Conservation (phyloP, 768 basidiomycete species). For the Rhodotorula diobovata region DNA sequence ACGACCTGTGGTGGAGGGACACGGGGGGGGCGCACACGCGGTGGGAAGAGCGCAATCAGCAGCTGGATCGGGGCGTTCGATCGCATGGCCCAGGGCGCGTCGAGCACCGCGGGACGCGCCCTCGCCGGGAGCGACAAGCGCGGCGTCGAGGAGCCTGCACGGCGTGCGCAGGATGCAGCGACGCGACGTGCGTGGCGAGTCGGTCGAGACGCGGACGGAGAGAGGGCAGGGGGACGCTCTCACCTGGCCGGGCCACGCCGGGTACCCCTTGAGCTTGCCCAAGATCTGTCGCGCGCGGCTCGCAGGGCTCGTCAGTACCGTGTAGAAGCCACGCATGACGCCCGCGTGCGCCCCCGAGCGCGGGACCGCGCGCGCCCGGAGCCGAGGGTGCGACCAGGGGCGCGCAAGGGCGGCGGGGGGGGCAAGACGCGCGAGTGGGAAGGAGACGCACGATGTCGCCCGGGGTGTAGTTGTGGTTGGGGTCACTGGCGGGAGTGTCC, state of each 20-base stretch:
- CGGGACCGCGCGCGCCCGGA: not conserved
- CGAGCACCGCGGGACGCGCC: too few species aligned
- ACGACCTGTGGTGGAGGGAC: conserved; percentile 59
- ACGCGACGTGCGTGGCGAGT: too few species aligned
- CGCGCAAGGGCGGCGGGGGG: too few species aligned
- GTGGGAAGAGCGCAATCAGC: not conserved
- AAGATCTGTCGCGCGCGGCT: conserved; percentile 56
- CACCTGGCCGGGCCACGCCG: conserved; percentile 92
- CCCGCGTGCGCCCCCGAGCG: not conserved
- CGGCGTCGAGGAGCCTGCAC: too few species aligned
- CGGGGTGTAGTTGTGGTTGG: not conserved
- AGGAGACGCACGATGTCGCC: conserved; percentile 25
- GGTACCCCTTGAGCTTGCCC: conserved; percentile 86
- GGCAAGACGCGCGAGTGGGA: not conserved
- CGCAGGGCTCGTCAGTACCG: not conserved
- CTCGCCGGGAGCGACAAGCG: too few species aligned
- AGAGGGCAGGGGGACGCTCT: conserved; percentile 45
- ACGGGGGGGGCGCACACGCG: too few species aligned
- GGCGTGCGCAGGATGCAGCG: too few species aligned
- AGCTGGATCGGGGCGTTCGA: not conserved
- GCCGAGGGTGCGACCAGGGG: not conserved
- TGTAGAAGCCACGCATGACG: not conserved
- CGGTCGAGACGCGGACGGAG: conserved; percentile 1
- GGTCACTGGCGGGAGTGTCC: conserved; percentile 4
- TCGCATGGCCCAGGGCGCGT: too few species aligned